Conservation (phyloP, 805 yeast species). For the Spathaspora boniae region DNA sequence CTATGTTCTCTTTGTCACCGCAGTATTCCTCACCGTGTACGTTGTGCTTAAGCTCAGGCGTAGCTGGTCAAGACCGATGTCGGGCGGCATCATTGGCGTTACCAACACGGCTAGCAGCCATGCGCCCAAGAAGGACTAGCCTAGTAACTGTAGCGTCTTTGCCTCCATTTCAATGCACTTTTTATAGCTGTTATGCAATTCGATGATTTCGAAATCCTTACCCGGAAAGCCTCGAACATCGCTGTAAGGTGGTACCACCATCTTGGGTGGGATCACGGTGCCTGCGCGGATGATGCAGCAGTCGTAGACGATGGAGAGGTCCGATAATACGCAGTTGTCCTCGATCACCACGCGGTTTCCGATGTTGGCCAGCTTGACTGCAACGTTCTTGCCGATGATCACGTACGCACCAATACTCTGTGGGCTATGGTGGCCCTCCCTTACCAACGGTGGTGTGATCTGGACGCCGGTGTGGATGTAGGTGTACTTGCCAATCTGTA, state of each 20-base stretch:
- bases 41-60: constrained; percentile 1
- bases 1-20: constrained; percentile 24
- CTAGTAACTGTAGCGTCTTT: constrained; percentile 20
- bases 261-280: constrained; percentile 38
- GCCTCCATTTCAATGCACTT: constrained; percentile 37
- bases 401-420: constrained; percentile 49
- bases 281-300: constrained; percentile 46
- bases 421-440: constrained; percentile 29
- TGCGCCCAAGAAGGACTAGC: constrained; percentile 7
- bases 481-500: constrained; percentile 47
- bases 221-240: constrained; percentile 42
- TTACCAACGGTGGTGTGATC: constrained; percentile 15
- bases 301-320: constrained; percentile 44
- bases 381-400: constrained; percentile 34
- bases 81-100: constrained; percentile 20
- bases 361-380: constrained; percentile 33
- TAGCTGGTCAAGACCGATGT: constrained; percentile 6
- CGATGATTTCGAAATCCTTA: constrained; percentile 19
- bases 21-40: constrained; percentile 10
- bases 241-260: constrained; percentile 52
- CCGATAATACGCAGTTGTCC: constrained; percentile 31
- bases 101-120: constrained; percentile 18
- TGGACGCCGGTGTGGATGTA: constrained; percentile 11
- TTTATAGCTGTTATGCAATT: constrained; percentile 29
- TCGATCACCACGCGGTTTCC: constrained; percentile 53